Base-by-base conservation (phyloP, 495 filamentous ascomycete genomes). In the Staphylotrichum longicolle region DNA sequence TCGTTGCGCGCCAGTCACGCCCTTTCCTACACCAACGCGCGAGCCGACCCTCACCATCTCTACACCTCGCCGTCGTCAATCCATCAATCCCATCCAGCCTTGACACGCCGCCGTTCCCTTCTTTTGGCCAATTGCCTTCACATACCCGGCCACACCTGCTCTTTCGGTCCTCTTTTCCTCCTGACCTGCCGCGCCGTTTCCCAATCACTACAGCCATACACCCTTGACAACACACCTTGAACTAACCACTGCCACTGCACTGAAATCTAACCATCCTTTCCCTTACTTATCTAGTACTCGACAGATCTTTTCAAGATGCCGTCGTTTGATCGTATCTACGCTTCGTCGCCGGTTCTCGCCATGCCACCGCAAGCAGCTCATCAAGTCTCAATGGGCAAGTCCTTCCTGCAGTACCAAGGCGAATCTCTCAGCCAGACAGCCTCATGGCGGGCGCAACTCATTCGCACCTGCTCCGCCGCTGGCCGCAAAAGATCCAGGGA, bases 401-500 rank as follows among this genome's bases (percentile, higher is more conserved):
- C 72, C 62, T 64, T 73, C 66, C 67, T 74, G 67, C 62, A 73
- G 57, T 71, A 74, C 67, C 78, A 79, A 58, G 37, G 69, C 57
- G 69, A 75, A 61, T 70, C 74, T 42, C 72, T 81, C 66, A 75
- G 71, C 64, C 75, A 77, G 12, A 64, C 75, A 50, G 50, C 62
- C 41, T 69, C 70, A 47, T 70, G 69, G 65, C 62, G 56, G 49
- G 67, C 63, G 6, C 66, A 68, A 58, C 66, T 68, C 40, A 62
- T 59, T 45, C 67, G 67, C 57, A 72, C 56, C 42, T 69, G 55
- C 33, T 68, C 71, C 7, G 63, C 63, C 15, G 80, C 81, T 54
- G 84, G 85, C 45, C 85, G 84, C 62, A 88, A 88, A 67, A 80
- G 86, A 57, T 86, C 85, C 35, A 78, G 83, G 69, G 84, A 85